A percentile compares a stretch with the other conserved stretches of the same genome.
These are phyloP conservation scores for Phialemoniopsis sp. DNA, from an alignment of 2,329 filamentous ascomycete genomes.

Conservation along the genomic window DNA sequence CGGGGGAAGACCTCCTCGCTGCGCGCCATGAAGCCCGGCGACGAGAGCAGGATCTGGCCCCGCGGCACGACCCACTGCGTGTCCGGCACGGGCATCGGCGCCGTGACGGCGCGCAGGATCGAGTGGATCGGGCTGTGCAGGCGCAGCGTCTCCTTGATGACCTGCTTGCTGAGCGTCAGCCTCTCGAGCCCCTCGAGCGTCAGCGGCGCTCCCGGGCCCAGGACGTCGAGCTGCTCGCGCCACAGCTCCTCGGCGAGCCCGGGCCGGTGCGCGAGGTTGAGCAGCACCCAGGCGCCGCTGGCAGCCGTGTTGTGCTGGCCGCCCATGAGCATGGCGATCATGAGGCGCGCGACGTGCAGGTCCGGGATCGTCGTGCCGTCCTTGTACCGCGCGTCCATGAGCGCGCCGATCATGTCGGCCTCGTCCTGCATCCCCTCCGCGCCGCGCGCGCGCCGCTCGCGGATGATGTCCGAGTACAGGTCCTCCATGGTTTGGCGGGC, in stretches of 20 bases:
- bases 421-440: conserved; percentile 41
- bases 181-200: conserved; percentile 55
- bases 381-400: conserved; percentile 85
- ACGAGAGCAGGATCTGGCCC: conserved; percentile 39
- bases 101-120: conserved; percentile 69
- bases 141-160: conserved; percentile 69
- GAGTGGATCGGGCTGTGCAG: conserved; percentile 70
- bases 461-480: conserved; percentile 79
- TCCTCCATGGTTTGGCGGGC: conserved; percentile 60
- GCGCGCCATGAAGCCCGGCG: conserved; percentile 34
- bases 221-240: conserved; percentile 56
- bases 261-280: conserved; percentile 73
- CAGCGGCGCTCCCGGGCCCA: conserved; percentile 49
- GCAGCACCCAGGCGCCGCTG: conserved; percentile 79
- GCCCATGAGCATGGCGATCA: conserved; percentile 91
- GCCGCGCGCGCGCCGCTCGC: conserved; percentile 56
- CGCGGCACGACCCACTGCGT: conserved; percentile 53
- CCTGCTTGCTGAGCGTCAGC: conserved; percentile 57
- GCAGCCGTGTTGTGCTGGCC: conserved; percentile 87
- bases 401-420: conserved; percentile 83
- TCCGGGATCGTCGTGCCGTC: conserved; percentile 76
- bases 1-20: conserved; percentile 55
- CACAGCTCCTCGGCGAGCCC: conserved; percentile 78
- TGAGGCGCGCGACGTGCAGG: conserved; percentile 83
- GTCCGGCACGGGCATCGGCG: conserved; percentile 54